Percentiles rank a stretch among this genome's conserved stretches.
phyloP scores from a whole-genome alignment of 129 eudicot genomes.

The Saussurea involucrata region DNA sequence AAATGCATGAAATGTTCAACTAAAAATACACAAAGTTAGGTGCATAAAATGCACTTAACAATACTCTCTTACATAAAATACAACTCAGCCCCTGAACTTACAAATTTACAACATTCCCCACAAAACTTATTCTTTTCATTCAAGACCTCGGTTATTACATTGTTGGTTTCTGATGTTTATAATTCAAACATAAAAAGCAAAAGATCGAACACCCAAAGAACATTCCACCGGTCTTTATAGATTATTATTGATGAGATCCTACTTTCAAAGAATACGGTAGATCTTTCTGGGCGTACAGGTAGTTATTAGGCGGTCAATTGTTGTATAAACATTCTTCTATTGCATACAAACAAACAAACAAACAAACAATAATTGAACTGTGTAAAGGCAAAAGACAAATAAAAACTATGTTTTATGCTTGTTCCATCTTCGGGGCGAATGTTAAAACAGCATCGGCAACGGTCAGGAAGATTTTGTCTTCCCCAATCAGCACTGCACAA shows the following conservation, averaged over 20 bases:
- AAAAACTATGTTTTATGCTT: constrained; percentile 15
- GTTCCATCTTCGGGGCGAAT: constrained; percentile 55
- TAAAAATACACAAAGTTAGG: no score
- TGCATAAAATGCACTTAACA: no score
- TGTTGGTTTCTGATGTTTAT: neutral
- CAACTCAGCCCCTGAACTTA: no score
- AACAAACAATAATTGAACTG: neutral
- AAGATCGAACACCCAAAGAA: neutral
- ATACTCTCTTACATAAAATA: no score
- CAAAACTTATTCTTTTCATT: no score
- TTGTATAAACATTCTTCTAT: neutral
- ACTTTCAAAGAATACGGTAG: neutral
- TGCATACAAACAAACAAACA: neutral
- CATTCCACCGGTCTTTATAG: neutral
- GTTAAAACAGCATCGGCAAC: constrained; percentile 69
- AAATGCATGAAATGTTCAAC: no score
- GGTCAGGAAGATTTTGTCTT: constrained; percentile 63
- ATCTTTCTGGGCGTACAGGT: neutral
- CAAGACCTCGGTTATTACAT: no score
- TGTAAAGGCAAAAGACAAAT: neutral
- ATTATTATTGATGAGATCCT: neutral
- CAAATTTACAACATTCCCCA: no score
- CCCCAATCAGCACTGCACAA: constrained; percentile 49
- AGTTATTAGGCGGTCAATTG: neutral
- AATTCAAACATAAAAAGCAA: no score